Evolutionary conservation across 345 rosid species (phyloP).

Genomic region (Melastoma malabathricum): DNA sequence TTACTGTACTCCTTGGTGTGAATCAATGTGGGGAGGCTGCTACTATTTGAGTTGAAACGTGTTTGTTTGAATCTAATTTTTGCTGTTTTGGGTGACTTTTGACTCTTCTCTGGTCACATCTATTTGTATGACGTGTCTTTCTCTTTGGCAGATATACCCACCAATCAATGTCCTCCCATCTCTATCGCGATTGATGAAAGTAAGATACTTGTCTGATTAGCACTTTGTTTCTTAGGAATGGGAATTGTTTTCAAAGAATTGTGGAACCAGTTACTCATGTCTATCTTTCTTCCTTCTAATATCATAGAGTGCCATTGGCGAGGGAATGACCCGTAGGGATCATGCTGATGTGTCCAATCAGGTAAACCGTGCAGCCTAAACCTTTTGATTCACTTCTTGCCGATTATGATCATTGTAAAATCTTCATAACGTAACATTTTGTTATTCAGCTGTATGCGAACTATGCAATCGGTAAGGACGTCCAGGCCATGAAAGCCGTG

Average conservation of each 20-base stretch:
- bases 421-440: not conserved
- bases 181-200: constrained; percentile 95
- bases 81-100: too few species aligned
- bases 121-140: not conserved
- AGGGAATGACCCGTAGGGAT: constrained; percentile 89
- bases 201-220: constrained; percentile 7
- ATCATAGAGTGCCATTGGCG: constrained; percentile 86
- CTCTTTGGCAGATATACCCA: constrained; percentile 66
- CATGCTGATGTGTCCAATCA: constrained; percentile 92
- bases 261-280: not conserved
- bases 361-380: constrained; percentile 22
- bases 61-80: too few species aligned
- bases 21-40: too few species aligned
- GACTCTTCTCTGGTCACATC: too few species aligned
- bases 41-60: too few species aligned
- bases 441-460: constrained; percentile 73
- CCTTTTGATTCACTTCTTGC: not conserved
- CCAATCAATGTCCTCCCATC: constrained; percentile 96
- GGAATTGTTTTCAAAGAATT: not conserved
- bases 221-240: not conserved
- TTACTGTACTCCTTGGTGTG: too few species aligned
- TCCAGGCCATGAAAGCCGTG: constrained; percentile 98
- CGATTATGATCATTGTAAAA: not conserved
- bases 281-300: not conserved
- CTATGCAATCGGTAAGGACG: constrained; percentile 92